These are phyloP conservation scores for Macrocybe gigantea DNA, from an alignment of 768 basidiomycete species.

Conservation along the genomic window DNA sequence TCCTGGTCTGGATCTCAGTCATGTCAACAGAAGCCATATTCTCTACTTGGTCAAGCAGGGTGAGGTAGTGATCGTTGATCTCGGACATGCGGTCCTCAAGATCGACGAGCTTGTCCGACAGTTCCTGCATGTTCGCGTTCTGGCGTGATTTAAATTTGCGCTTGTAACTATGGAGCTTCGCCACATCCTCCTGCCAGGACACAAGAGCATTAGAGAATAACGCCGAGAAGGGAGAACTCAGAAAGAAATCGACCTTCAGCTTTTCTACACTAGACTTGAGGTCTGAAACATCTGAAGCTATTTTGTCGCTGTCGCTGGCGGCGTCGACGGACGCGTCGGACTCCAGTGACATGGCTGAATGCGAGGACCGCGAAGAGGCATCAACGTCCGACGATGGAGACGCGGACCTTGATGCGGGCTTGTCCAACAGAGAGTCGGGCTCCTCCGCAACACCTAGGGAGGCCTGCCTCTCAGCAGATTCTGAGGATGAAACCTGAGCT, in stretches of 20 bases:
- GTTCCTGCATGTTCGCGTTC: conserved; percentile 31
- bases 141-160: conserved; percentile 36
- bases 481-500: conserved; percentile 2
- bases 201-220: conserved; percentile 4
- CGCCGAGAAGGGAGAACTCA: background rate
- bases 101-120: conserved; percentile 31
- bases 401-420: background rate
- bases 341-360: no score
- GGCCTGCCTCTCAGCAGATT: no score
- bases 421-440: no score
- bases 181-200: conserved; percentile 24
- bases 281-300: background rate
- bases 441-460: no score
- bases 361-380: no score
- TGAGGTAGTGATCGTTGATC: conserved; percentile 27
- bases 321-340: no score
- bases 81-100: conserved; percentile 36
- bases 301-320: no score
- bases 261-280: conserved; percentile 7
- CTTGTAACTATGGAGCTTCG: conserved; percentile 30
- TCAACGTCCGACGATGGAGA: background rate
- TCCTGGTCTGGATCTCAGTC: conserved; percentile 26
- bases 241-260: conserved; percentile 13
- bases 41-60: conserved; percentile 30
- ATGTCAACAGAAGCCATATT: conserved; percentile 22